Percentiles rank a stretch among this genome's conserved stretches.
Evolutionary conservation across 108 stramenopile species (phyloP).

Genomic region (Hondaea fermentalgiana): DNA sequence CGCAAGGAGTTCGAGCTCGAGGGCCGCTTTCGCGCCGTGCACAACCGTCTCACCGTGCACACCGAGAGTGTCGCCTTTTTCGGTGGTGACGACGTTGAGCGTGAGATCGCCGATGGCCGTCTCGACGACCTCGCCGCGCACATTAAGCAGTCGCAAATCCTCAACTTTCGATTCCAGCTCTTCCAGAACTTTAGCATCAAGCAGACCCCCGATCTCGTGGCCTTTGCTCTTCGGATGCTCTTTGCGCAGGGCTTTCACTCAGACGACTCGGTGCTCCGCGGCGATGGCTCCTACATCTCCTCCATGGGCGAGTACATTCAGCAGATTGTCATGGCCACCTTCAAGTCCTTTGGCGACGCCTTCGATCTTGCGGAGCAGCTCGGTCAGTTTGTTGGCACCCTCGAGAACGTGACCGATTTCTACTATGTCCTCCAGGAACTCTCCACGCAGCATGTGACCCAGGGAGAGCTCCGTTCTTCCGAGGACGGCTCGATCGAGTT

Average conservation of each 20-base stretch:
- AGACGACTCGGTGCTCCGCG: neutral
- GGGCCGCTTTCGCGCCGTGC: neutral
- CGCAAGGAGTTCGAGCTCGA: neutral
- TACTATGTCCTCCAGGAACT: neutral
- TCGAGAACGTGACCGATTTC: slow-evolving; percentile 6
- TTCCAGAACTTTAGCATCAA: slow-evolving; percentile 19
- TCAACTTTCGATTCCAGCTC: neutral
- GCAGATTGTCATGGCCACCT: slow-evolving; percentile 7
- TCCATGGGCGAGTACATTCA: neutral
- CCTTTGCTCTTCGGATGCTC: slow-evolving; percentile 6
- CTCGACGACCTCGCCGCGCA: neutral
- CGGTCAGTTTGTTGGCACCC: slow-evolving; percentile 5
- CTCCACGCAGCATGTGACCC: neutral
- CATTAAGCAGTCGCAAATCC: neutral
- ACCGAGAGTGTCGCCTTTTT: slow-evolving; percentile 4
- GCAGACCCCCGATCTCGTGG: slow-evolving; percentile 9
- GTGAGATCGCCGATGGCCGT: neutral
- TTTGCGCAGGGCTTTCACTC: slow-evolving; percentile 6
- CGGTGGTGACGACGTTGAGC: slow-evolving; percentile 5
- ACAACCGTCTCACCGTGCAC: neutral
- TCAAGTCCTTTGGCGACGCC: slow-evolving; percentile 7
- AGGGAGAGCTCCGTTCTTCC: neutral
- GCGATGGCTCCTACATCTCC: neutral
- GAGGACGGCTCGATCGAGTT: slow-evolving; percentile 32
- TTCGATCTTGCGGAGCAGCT: neutral